Evolutionary conservation across 768 basidiomycete species (phyloP).

Genomic region (Amanita inopinata): DNA sequence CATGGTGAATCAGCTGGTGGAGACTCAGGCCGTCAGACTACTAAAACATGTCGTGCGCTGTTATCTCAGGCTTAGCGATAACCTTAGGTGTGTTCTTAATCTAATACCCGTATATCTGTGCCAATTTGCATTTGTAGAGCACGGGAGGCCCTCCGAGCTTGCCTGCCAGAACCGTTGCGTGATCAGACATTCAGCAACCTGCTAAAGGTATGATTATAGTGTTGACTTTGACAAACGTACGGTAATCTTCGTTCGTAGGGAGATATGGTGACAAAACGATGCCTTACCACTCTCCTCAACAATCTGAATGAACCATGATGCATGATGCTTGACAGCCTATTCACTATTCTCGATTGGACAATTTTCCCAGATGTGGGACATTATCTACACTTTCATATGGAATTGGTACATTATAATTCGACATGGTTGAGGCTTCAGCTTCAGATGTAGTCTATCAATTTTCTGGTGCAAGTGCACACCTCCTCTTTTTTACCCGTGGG

Average conservation of each 20-base stretch:
- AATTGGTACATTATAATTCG: constrained; percentile 7
- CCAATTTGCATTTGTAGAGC: constrained; percentile 44
- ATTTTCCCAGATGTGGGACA: no score
- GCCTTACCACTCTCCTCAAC: constrained; percentile 81
- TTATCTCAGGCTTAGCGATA: constrained; percentile 93
- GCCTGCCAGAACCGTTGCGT: constrained; percentile 89
- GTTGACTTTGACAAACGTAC: not conserved
- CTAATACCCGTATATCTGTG: not conserved
- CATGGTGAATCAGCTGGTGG: constrained; percentile 97
- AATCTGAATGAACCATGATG: constrained; percentile 69
- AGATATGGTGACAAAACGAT: constrained; percentile 96
- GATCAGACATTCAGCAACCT: constrained; percentile 89
- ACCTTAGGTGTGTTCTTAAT: constrained; percentile 59
- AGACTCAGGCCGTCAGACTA: constrained; percentile 92
- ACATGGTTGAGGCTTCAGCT: no score
- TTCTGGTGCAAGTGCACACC: no score
- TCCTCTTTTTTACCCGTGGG: no score
- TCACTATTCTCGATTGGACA: no score
- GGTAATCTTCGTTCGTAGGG: constrained; percentile 41
- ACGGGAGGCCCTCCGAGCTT: constrained; percentile 89
- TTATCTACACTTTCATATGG: not conserved
- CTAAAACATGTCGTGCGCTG: constrained; percentile 98
- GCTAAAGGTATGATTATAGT: constrained; percentile 61
- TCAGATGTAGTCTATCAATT: no score
- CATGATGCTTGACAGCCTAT: no score